Conservation (phyloP, 2,329 filamentous ascomycete species). For the Paramyrothecium roridum region DNA sequence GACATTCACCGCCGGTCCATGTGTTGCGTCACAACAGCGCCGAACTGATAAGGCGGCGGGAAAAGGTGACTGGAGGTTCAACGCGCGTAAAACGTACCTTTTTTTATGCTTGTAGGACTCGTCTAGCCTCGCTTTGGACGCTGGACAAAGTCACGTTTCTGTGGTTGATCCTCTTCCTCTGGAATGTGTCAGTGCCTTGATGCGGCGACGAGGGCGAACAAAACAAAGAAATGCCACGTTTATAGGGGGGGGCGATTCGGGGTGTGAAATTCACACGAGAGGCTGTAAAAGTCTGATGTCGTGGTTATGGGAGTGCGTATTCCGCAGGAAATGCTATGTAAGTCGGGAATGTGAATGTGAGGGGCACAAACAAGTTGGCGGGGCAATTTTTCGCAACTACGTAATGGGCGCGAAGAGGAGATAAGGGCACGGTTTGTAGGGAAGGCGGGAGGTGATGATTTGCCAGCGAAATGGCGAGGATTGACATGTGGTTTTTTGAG, state of each 20-base stretch:
- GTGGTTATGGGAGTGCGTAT: no score
- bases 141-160: not conserved
- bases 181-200: not conserved
- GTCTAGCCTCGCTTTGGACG: not conserved
- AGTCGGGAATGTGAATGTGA: not conserved
- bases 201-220: not conserved
- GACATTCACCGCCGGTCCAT: slow-evolving; percentile 2
- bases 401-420: not conserved
- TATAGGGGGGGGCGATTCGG: not conserved
- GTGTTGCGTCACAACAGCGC: not conserved
- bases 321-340: not conserved
- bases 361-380: not conserved
- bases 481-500: not conserved
- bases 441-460: not conserved
- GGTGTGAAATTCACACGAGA: no score
- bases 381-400: not conserved
- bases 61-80: not conserved
- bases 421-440: no score
- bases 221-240: not conserved
- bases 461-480: not conserved
- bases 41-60: not conserved
- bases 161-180: no score
- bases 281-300: no score
- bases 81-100: not conserved
- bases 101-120: not conserved